Evolutionary conservation across 345 rosid genomes (phyloP).

Genomic region (Hibiscus mutabilis): DNA sequence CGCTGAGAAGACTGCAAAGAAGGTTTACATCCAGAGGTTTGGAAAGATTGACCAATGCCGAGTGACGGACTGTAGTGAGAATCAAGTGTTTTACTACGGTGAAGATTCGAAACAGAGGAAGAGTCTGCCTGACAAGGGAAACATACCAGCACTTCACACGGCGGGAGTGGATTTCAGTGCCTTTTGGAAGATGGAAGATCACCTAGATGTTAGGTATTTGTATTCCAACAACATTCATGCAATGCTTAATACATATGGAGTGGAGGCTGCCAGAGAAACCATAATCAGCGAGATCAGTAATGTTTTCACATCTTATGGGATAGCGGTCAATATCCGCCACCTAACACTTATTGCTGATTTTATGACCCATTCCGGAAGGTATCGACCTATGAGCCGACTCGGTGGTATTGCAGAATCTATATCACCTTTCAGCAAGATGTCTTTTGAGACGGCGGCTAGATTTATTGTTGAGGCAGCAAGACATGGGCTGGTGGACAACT

Average conservation of each 20-base stretch:
- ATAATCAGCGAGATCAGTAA: constrained; percentile 77
- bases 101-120: constrained; percentile 60
- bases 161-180: constrained; percentile 68
- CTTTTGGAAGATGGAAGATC: constrained; percentile 62
- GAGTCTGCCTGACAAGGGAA: constrained; percentile 43
- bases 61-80: constrained; percentile 48
- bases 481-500: constrained; percentile 54
- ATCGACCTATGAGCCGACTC: constrained; percentile 84
- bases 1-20: constrained; percentile 75
- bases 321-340: constrained; percentile 73
- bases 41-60: constrained; percentile 66
- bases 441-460: constrained; percentile 86
- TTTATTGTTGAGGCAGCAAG: constrained; percentile 89
- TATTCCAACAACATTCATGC: constrained; percentile 77
- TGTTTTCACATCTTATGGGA: constrained; percentile 72
- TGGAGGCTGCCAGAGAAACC: constrained; percentile 92
- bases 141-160: constrained; percentile 59
- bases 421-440: constrained; percentile 81
- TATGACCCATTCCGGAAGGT: constrained; percentile 81
- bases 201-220: constrained; percentile 65
- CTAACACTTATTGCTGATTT: constrained; percentile 78
- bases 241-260: constrained; percentile 73
- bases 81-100: constrained; percentile 76
- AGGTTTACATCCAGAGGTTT: constrained; percentile 72
- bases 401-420: constrained; percentile 81